Evolutionary conservation across 2,329 filamentous ascomycete genomes (phyloP), one percentile per base, ranked within the genome.

Genomic region (Fusarium sp.): DNA sequence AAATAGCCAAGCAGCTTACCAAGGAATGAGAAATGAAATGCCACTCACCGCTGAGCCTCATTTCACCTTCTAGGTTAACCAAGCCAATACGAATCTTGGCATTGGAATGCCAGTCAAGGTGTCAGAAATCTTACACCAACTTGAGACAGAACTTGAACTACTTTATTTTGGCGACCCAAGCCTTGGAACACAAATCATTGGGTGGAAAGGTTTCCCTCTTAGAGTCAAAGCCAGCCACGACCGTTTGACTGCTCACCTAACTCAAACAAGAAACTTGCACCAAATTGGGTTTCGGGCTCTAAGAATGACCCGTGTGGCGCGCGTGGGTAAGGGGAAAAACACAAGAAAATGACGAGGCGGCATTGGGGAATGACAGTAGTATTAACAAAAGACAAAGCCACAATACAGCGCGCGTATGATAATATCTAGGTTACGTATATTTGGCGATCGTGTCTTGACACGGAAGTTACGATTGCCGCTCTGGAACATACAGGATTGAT

Each of bases 311-410:
- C 55, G 56, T 63, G 63, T 52, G 54, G 46, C 46, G 59, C 56
- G 55, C 61, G 45, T 73, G 72, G 72, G 72, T 74, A 59, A 71
- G 71, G 70, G 62, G 66, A 73, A 71, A 47, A 42, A 15, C 12
- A 18, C 14, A 32, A 18, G 46, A 27, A 50, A 24, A 50, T 73
- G 71, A 68, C 71, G 62, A 71, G 58, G 64, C 59, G 55, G 63
- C 65, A 68, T 67, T 29, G n/a, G 63, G 50, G 61, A 67, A 69
- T 68, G 61, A 47, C 46, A 59, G 59, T 52, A 38, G 64, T 54
- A 61, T 59, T 66, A 16, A 44, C 49, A 46, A 53, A 61, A 67
- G 66, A 59, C 40, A 62, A 45, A 67, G 63, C 66, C 62, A 70
- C 70, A 47, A 62, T 42, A 50, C 40, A 61, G 32, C 32, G 16